These are phyloP conservation scores for Tulasnella sp. DNA, from an alignment of 768 basidiomycete genomes.

Conservation along the genomic window DNA sequence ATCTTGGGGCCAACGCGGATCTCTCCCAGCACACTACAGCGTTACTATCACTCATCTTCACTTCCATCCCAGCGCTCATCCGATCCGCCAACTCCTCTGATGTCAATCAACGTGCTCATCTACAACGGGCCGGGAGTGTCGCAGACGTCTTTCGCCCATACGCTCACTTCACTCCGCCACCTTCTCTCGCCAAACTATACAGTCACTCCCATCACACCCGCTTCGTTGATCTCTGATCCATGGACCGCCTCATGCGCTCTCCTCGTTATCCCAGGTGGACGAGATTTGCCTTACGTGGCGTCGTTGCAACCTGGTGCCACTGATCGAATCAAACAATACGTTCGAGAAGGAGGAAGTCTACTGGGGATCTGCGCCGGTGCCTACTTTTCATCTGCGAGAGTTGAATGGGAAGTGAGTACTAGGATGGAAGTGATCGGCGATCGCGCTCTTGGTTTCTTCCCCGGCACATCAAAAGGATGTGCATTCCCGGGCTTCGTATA, in stretches of 20 bases:
- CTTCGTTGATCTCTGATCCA: conserved; percentile 51
- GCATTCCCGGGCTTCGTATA: conserved; percentile 35
- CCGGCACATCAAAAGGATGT: conserved; percentile 31
- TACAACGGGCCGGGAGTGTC: conserved; percentile 54
- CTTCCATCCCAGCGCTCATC: not conserved
- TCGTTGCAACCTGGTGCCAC: conserved; percentile 29
- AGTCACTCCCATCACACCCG: conserved; percentile 53
- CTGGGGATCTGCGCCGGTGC: conserved; percentile 54
- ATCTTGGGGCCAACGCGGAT: no score
- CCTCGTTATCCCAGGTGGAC: conserved; percentile 62
- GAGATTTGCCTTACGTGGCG: conserved; percentile 33
- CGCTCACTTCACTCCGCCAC: conserved; percentile 38
- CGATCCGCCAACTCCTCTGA: not conserved
- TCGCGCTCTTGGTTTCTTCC: conserved; percentile 35
- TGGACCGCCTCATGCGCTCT: conserved; percentile 70
- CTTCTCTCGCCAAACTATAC: conserved; percentile 66
- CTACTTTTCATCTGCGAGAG: conserved; percentile 35
- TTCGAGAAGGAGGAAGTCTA: conserved; percentile 57
- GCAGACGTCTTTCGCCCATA: conserved; percentile 34
- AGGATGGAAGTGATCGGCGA: conserved; percentile 29
- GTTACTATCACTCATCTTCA: no score
- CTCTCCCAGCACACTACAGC: no score
- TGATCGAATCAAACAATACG: conserved; percentile 44
- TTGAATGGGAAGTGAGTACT: conserved; percentile 34
- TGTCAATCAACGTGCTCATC: conserved; percentile 63